Base-by-base conservation (phyloP, 2,329 filamentous ascomycete genomes). In the Aspergillus novoparasiticus region DNA sequence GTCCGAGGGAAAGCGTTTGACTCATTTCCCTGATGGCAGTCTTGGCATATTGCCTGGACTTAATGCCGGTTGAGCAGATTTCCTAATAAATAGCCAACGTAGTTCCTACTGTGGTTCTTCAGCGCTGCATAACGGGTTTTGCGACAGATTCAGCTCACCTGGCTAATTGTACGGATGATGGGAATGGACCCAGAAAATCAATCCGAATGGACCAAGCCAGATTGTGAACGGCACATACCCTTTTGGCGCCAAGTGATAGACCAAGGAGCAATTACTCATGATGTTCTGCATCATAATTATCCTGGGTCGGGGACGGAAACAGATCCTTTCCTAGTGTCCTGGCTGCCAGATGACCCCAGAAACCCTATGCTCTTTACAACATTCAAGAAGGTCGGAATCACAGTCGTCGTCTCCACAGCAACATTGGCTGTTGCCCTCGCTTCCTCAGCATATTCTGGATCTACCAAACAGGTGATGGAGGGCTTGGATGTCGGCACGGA, bases 331-430 rank as follows among this genome's bases (percentile, higher is more conserved):
- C 23, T 60, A 12, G 51, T 60, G 1, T 53, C 34, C 28, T 60
- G 59, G 59, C 19, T 60, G 16, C 45, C 46, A 14, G n/a, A 32
- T 21, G 59, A 60, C 26, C 36, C 59, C 39, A 53, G 59, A 26
- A 56, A 60, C 21, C 59, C 59, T 28, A 48, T 60, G 23, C 21
- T 28, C 21, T 60, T 56, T 21, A 26, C 23, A 9, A 48, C 48
- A 10, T 32, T 14, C 26, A 41, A 39, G 50, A 60, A 60, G 32
- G 41, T 56, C 9, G 21, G 19, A 2, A 53, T 60, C n/a, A 60
- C 59, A 3, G 71, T 85, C 59, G 74, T 90, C 45, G 86, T 89
- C 62, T 88, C 90, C 14, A 69, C 89, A 34, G 53, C 64, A 39
- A 64, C 64, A 28, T 45, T 66, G 19, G 46, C 59, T 2, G 58